phyloP scores from a whole-genome alignment of 192 early-diverging fungal species.

The Entomortierella beljakovae region DNA sequence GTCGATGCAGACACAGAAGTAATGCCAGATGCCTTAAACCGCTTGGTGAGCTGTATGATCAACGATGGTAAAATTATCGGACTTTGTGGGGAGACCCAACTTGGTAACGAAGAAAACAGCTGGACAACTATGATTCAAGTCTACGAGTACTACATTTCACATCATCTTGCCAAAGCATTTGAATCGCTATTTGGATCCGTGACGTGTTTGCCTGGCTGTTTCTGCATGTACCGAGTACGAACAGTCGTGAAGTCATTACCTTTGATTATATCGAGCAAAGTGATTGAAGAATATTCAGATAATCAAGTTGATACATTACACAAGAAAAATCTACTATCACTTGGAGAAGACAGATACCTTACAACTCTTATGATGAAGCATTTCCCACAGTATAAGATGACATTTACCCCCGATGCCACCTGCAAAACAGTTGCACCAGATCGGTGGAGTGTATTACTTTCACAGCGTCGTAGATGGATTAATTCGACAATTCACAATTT shows the following conservation, averaged over 20 bases:
- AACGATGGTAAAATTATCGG: slow-evolving; percentile 86
- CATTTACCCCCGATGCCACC: slow-evolving; percentile 90
- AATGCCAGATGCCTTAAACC: slow-evolving; percentile 85
- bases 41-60: slow-evolving; percentile 86
- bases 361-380: slow-evolving; percentile 98
- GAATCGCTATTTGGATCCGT: slow-evolving; percentile 86
- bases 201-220: slow-evolving; percentile 87
- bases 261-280: slow-evolving; percentile 81
- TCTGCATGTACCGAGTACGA: slow-evolving; percentile 87
- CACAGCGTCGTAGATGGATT: slow-evolving; percentile 98
- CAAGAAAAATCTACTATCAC: slow-evolving; percentile 95
- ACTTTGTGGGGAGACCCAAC: slow-evolving; percentile 93
- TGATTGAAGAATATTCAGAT: slow-evolving; percentile 90
- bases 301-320: slow-evolving; percentile 96
- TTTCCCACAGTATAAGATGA: slow-evolving; percentile 95
- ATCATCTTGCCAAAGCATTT: slow-evolving; percentile 92
- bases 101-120: slow-evolving; percentile 89
- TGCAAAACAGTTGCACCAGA: slow-evolving; percentile 94
- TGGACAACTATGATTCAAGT: slow-evolving; percentile 99
- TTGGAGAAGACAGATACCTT: slow-evolving; percentile 98
- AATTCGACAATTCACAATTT: slow-evolving; percentile 98
- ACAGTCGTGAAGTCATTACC: slow-evolving; percentile 76
- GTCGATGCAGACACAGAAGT: slow-evolving; percentile 90
- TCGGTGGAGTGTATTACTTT: slow-evolving; percentile 88
- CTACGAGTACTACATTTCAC: slow-evolving; percentile 92